phyloP scores from a whole-genome alignment of 768 basidiomycete genomes.

The Exidia glandulosa region DNA sequence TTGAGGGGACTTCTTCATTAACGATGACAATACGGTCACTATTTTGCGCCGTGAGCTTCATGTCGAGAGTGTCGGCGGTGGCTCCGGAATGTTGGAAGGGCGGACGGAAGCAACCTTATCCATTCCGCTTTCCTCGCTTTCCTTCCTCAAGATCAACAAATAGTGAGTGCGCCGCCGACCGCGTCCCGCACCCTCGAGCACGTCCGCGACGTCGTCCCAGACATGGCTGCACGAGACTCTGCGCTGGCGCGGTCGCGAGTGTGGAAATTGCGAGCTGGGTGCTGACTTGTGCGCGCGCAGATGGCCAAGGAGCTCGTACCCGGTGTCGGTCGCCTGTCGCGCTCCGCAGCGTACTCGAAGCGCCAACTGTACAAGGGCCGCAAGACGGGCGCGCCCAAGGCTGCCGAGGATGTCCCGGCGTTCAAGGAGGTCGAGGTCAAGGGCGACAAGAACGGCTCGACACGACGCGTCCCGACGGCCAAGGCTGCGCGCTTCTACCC shows the following conservation, averaged over 20 bases:
- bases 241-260: not conserved
- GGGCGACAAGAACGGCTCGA: slow-evolving; percentile 84
- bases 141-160: not conserved
- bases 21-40: too few species aligned
- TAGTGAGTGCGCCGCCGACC: not conserved
- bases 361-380: slow-evolving; percentile 77
- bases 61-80: too few species aligned
- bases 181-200: not conserved
- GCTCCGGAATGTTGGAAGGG: too few species aligned
- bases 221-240: not conserved
- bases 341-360: slow-evolving; percentile 68
- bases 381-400: slow-evolving; percentile 65
- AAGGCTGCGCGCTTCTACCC: slow-evolving; percentile 91
- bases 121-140: too few species aligned
- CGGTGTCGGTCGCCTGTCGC: slow-evolving; percentile 71
- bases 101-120: too few species aligned
- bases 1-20: too few species aligned
- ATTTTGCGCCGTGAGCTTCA: too few species aligned
- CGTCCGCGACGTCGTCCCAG: not conserved
- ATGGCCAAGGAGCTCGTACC: slow-evolving; percentile 84
- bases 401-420: slow-evolving; percentile 45
- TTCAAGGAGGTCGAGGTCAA: slow-evolving; percentile 73
- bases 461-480: slow-evolving; percentile 72
- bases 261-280: not conserved
- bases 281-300: slow-evolving; percentile 20